Base-by-base conservation (phyloP, 1,284 basidiomycete species). In the Cryptococcus maquisensis region DNA sequence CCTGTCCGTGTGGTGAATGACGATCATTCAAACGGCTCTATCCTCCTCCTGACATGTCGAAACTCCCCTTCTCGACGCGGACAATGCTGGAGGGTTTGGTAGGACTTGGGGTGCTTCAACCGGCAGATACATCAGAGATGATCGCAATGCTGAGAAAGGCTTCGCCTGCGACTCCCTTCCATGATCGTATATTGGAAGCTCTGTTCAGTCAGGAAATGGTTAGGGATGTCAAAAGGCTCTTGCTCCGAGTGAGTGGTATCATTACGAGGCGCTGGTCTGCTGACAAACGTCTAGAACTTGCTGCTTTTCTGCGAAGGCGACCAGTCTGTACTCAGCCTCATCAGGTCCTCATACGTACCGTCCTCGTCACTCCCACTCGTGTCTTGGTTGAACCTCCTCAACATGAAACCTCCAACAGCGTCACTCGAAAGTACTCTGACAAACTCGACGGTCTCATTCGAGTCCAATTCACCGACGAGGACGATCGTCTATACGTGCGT, bases 401-500 rank as follows among this genome's bases (percentile, higher is more conserved):
- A 39, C 67, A 67, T 40, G 74, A 77, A 57, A 67, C 71, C 0
- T 74, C 71, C 1, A 77, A 77, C 59, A 69, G 65, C 26, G 74
- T 77, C 12, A 71, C 73, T 0, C 62, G 74, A 10, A 47, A 55
- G 18, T 75, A 76, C 49, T 44, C 51, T 0, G 59, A 74, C 41
- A 50, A 62, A 13, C 54, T 73, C 0, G 70, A 76, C 47, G 71
- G 64, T 28, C 71, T 77, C 43, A 63, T 76, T 23, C 66, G 76
- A 4, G 75, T 76, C 0, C 66, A 70, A 50, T 76, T 77, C 52
- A 62, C 64, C 0, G 76, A 77, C 47, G 74, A 77, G 43, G 68
- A 72, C 32, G 72, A 72, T 41, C 57, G 61, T 21, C 56, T 77
- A 1, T 67, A 67, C 49, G 72, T 75, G 39, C 57, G 71, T 53